Base-by-base conservation (phyloP, 2,329 filamentous ascomycete genomes). In the Ophiostoma pallidulum region DNA sequence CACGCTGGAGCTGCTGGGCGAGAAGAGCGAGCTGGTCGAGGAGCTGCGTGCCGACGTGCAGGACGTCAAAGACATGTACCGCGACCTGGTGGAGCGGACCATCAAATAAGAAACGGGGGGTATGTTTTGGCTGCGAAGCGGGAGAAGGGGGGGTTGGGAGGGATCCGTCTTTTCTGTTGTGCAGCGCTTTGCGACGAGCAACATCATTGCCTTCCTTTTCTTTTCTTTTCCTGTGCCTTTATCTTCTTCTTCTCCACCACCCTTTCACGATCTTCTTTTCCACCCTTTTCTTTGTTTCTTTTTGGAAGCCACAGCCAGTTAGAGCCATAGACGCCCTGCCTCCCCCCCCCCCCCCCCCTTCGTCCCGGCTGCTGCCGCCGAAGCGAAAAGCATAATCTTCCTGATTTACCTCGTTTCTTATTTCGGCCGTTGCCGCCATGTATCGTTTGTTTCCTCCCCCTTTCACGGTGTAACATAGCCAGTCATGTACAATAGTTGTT, bases 21-120 rank as follows among this genome's bases (percentile, higher is more conserved):
- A 98, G 75, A 95, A 95, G 77, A 95, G 88, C 64, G 92, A 98
- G 71, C 71, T 84, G 60, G 90, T 95, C 2, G 89, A 95, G 60
- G 92, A 98, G 71, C 70, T 98, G 56, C 80, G 75, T 64, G 83
- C 85, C 12, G 92, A 97, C 71, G 85, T 98, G 45, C 73, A 81
- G 55, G 92, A 98, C 70, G 74, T 98, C 63, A 98, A 98, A 72
- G 84, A 82, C 60, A 95, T 98, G 75, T 97, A 97, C 69, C 80
- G 88, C 55, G 91, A 97, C 62, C 67, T 98, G 63, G 85, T 94
- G 41, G 86, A 94, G 67, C 80, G 82, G 60, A 91, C 87, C 49
- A 79, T 89, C 24, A 45, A 53, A 22, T 54, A 43, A 44, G 14
- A n/a, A n/a, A n/a, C n/a, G 5, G 24, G 8, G 29, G 19, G 31